These are phyloP conservation scores for Mortierella sp. DNA, from an alignment of 371 early-diverging fungal genomes.

Conservation along the genomic window DNA sequence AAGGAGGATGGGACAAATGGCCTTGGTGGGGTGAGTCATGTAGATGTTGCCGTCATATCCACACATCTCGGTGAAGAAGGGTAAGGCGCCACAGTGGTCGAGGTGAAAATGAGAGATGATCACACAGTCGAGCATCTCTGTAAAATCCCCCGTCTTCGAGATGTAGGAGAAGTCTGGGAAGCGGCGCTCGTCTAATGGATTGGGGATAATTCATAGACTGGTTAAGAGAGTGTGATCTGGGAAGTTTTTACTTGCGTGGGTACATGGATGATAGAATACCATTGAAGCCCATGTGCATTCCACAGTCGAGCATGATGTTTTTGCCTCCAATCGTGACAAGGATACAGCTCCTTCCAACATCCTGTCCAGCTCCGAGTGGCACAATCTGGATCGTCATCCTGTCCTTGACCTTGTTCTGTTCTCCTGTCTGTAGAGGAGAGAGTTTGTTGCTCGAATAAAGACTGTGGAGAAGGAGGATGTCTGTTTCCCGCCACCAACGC, in stretches of 20 bases:
- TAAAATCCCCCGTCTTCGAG: slow-evolving; percentile 85
- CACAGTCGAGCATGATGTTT: slow-evolving; percentile 98
- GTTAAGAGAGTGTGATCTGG: too few species aligned
- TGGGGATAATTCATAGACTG: too few species aligned
- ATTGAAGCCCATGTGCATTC: slow-evolving; percentile 98
- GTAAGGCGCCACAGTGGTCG: slow-evolving; percentile 98
- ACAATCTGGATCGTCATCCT: slow-evolving; percentile 65
- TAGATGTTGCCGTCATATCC: slow-evolving; percentile 96
- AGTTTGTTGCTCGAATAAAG: too few species aligned
- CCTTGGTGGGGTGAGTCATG: slow-evolving; percentile 98
- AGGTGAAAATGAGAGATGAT: slow-evolving; percentile 97
- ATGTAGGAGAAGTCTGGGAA: slow-evolving; percentile 99
- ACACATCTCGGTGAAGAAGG: slow-evolving; percentile 95
- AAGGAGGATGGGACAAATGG: slow-evolving; percentile 91
- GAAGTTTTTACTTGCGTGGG: too few species aligned
- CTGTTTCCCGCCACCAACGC: too few species aligned
- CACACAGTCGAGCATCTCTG: slow-evolving; percentile 89
- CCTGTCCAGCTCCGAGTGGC: slow-evolving; percentile 76
- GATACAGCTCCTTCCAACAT: slow-evolving; percentile 96
- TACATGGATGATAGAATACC: too few species aligned
- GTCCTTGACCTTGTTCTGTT: background rate
- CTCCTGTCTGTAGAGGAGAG: background rate
- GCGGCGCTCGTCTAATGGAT: slow-evolving; percentile 76
- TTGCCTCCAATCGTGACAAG: slow-evolving; percentile 88
- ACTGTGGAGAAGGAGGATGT: background rate